These are phyloP conservation scores for Epichloe sibirici DNA, from an alignment of 2,329 filamentous ascomycete genomes.

Conservation along the genomic window DNA sequence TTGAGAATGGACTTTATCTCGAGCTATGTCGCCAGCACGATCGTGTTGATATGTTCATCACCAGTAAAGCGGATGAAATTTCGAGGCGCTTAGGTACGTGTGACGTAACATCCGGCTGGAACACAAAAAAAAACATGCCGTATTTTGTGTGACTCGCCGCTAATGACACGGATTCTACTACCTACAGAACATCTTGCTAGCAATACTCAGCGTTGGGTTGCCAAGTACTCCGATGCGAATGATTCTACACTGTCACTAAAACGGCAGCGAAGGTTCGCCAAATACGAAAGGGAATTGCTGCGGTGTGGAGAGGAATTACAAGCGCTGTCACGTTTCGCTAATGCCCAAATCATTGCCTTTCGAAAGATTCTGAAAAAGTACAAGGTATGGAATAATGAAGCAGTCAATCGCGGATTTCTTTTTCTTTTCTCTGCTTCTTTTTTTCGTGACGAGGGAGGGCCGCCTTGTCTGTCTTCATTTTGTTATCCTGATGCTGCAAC, in stretches of 20 bases:
- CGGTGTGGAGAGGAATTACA: conserved; percentile 59
- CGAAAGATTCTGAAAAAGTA: conserved; percentile 81
- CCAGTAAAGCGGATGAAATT: conserved; percentile 70
- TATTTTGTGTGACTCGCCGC: neutral
- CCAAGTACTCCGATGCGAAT: conserved; percentile 28
- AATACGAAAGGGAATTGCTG: conserved; percentile 39
- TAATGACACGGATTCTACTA: neutral
- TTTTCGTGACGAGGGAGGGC: too few species aligned
- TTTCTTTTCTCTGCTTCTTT: too few species aligned
- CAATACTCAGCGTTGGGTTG: conserved; percentile 34
- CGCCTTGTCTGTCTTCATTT: too few species aligned
- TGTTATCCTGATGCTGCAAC: neutral
- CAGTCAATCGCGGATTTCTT: too few species aligned
- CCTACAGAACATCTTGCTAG: conserved; percentile 34
- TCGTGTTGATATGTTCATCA: conserved; percentile 65
- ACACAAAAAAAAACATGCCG: neutral
- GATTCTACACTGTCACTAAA: conserved; percentile 25
- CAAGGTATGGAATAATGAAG: conserved; percentile 28
- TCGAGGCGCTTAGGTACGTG: conserved; percentile 51
- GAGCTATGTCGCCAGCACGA: conserved; percentile 66
- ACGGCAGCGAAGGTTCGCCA: conserved; percentile 38
- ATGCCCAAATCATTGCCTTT: conserved; percentile 64
- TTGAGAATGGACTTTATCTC: conserved; percentile 59
- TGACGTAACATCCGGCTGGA: neutral
- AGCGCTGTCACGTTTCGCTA: conserved; percentile 57